Evolutionary conservation across 345 rosid species (phyloP), one percentile per base, ranked within the genome.

Genomic region (Citrus glauca): DNA sequence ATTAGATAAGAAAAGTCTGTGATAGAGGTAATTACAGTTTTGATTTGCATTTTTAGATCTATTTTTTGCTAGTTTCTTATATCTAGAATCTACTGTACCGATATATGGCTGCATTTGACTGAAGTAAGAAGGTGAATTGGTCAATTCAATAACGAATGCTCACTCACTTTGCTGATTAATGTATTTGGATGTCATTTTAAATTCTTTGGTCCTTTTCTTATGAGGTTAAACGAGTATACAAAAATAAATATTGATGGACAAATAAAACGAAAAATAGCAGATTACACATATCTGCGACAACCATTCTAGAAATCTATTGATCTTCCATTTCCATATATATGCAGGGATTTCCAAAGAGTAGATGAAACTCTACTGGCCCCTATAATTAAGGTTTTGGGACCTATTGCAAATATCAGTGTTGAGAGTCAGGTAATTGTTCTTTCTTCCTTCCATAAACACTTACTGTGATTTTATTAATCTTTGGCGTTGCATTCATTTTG

Each of bases 381-480:
- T 9, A 84, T 94, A 70, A 83, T 89, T 84, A 85, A 91, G 79
- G 93, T 92, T 40, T 85, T 96, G 82, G 89, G 78, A 69, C 91
- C 93, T 45, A 79, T 94, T 76, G 98, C 98, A 64, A 86, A 89
- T 75, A 96, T 94, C 75, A 90, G 86, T 64, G 98, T 91, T 28
- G 99, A 96, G 85, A 96, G 98, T 83, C 98, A 96, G 95, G 99
- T 92, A 77, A 66, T 48, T 30, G 66, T 42, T 68, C 69, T 37
- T 66, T 48, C 35, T 7, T 72, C 62, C 55, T 69, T 45, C 22
- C 38, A 5, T 73, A 72, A 66, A 40, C 42, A 42, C 75, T 55
- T 72, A 1, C 7, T 32, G 32, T 61, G 33, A 5, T 5, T 28
- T n/a, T 50, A 17, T 35, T 77, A 28, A 37, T 50, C 30, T 60